Evolutionary conservation across 1,284 basidiomycete species (phyloP).

Genomic region (Chalciporus sp.): DNA sequence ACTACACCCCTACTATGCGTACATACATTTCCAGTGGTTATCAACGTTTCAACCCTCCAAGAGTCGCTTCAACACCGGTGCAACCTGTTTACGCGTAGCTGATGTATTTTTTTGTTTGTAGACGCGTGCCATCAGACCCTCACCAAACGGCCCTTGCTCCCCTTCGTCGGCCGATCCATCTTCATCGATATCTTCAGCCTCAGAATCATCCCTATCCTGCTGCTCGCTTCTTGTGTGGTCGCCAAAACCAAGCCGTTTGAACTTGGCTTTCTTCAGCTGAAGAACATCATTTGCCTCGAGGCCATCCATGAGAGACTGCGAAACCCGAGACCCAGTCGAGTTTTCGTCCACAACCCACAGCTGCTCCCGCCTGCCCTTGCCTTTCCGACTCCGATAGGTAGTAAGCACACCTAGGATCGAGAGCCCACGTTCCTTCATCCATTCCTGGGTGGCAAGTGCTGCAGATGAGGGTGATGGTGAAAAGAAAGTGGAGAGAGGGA

Average conservation of each 20-base stretch:
- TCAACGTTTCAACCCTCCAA: conserved; percentile 44
- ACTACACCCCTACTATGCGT: background rate
- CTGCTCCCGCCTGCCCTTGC: conserved; percentile 69
- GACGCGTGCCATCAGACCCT: conserved; percentile 41
- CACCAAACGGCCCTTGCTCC: conserved; percentile 25
- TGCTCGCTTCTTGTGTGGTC: conserved; percentile 31
- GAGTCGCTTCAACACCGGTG: conserved; percentile 69
- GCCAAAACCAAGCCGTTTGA: conserved; percentile 36
- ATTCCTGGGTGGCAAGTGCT: conserved; percentile 48
- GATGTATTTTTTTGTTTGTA: conserved; percentile 79
- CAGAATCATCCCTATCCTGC: conserved; percentile 36
- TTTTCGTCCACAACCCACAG: conserved; percentile 57
- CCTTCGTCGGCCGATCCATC: conserved; percentile 29
- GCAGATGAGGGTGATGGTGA: conserved; percentile 42
- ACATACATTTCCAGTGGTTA: background rate
- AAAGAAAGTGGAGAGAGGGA: conserved; percentile 52
- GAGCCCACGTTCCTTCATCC: conserved; percentile 68
- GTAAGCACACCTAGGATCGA: conserved; percentile 80
- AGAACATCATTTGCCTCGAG: conserved; percentile 61
- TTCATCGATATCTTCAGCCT: conserved; percentile 31
- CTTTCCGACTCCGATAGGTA: conserved; percentile 50
- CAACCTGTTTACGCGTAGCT: conserved; percentile 80
- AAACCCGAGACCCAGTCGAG: conserved; percentile 37
- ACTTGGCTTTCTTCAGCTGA: conserved; percentile 46
- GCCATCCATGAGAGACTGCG: conserved; percentile 36